Evolutionary conservation across 331 rosid species (phyloP).

Genomic region (Stylosanthes scabra): DNA sequence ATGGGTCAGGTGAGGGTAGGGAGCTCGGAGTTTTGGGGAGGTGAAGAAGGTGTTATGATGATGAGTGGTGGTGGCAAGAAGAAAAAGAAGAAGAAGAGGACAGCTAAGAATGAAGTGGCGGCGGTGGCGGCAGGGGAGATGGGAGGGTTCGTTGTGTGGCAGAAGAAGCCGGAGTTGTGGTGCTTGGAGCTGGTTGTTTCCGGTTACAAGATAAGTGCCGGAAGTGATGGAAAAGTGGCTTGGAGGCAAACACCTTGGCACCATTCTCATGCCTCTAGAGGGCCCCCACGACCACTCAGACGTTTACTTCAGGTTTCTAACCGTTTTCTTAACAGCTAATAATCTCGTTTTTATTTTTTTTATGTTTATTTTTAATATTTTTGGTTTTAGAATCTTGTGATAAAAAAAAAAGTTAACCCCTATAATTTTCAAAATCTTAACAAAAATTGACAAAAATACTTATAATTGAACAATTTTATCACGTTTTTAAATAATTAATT

Average conservation of each 20-base stretch:
- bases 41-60: constrained; percentile 49
- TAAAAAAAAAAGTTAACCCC: no score
- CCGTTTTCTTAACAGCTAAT: no score
- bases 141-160: constrained; percentile 99
- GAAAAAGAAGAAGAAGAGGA: constrained; percentile 36
- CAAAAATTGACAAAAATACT: no score
- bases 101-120: no score
- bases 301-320: constrained; percentile 77
- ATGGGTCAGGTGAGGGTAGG: constrained; percentile 94
- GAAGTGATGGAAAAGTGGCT: constrained; percentile 87
- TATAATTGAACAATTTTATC: no score
- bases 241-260: constrained; percentile 99
- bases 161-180: constrained; percentile 87
- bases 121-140: constrained; percentile 55
- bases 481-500: no score
- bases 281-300: constrained; percentile 96
- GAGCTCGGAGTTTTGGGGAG: constrained; percentile 66
- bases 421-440: no score
- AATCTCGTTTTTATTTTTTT: no score
- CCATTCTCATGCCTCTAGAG: constrained; percentile 95
- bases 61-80: neutral
- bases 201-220: constrained; percentile 89
- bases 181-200: constrained; percentile 83
- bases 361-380: no score
- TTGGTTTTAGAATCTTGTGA: no score